Evolutionary conservation across 495 filamentous ascomycete species (phyloP), one percentile per base, ranked within the genome.

Genomic region (Alectoria sarmentosa): DNA sequence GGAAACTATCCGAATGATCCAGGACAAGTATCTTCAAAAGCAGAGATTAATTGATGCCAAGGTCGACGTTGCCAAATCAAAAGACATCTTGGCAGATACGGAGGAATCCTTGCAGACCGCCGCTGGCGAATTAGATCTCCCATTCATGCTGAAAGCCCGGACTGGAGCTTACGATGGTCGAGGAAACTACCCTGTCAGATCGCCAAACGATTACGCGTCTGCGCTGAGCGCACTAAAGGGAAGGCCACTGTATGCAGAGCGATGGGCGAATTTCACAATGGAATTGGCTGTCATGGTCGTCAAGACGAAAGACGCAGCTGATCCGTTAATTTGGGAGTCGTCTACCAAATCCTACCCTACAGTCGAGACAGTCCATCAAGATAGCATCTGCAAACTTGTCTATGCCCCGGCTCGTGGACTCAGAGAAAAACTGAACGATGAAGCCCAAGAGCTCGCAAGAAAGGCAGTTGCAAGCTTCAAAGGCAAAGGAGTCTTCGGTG

Each of bases 261-360:
- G 90, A 72, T 98, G 91, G 88, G 89, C 88, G 17, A 80, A 88
- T 36, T 98, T 97, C 74, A 80, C 83, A 67, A 89, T 86, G 80
- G 94, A 98, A 77, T 74, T 98, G 36, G 90, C 94, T 34, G 93
- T 97, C 48, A 97, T 97, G 90, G 93, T 96, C 14, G 86, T 97
- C 62, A 88, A 96, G 70, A 96, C 90, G 21, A 88, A 92, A 70
- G 85, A 96, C 68, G 83, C 84, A 28, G 79, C 86, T 7, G 37
- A 65, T 7, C 75, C 78, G 21, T 72, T 73, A 4, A 63, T 77
- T 30, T 65, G 65, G 73, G 64, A 76, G 70, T 65, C 56, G 61
- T 67, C 70, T 39, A 83, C 83, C 28, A 76, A 92, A 14, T 85
- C 92, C 21, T 98, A 92, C 75, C 94, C 94, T 9, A 88, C 88